These are phyloP conservation scores for Cicer judaicum DNA, from an alignment of 306 rosid genomes.

Conservation along the genomic window DNA sequence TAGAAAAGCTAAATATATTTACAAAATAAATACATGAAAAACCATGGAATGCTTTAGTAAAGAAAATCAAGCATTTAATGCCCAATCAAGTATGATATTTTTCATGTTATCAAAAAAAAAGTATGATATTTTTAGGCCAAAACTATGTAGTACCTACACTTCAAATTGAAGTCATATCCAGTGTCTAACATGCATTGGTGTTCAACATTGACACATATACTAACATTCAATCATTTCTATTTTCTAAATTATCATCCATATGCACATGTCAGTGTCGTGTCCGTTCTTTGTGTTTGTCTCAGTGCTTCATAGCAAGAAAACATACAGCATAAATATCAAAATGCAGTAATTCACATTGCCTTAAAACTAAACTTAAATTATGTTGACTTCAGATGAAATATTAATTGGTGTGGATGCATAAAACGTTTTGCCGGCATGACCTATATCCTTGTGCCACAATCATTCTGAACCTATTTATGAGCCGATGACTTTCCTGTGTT, in stretches of 20 bases:
- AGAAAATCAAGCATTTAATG: not conserved
- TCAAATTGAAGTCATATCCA: too few species aligned
- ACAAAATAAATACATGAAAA: not conserved
- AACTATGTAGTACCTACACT: too few species aligned
- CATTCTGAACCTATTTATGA: conserved; percentile 1
- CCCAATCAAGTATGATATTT: not conserved
- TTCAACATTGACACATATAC: too few species aligned
- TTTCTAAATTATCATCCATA: too few species aligned
- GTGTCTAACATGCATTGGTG: too few species aligned
- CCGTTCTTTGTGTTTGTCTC: too few species aligned
- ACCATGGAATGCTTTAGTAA: not conserved
- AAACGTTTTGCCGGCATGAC: not conserved
- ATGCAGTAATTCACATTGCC: not conserved
- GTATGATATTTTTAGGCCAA: too few species aligned
- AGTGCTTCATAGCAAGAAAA: not conserved
- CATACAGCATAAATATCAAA: not conserved
- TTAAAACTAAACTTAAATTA: not conserved
- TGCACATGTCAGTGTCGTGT: too few species aligned
- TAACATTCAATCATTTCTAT: too few species aligned
- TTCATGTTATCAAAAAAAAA: not conserved
- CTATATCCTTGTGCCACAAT: not conserved
- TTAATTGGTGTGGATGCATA: not conserved
- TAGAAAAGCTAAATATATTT: not conserved
- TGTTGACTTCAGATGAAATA: not conserved
- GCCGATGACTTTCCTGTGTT: not conserved